phyloP scores from a whole-genome alignment of 805 yeast genomes.

The Myxozyma neotropica region DNA sequence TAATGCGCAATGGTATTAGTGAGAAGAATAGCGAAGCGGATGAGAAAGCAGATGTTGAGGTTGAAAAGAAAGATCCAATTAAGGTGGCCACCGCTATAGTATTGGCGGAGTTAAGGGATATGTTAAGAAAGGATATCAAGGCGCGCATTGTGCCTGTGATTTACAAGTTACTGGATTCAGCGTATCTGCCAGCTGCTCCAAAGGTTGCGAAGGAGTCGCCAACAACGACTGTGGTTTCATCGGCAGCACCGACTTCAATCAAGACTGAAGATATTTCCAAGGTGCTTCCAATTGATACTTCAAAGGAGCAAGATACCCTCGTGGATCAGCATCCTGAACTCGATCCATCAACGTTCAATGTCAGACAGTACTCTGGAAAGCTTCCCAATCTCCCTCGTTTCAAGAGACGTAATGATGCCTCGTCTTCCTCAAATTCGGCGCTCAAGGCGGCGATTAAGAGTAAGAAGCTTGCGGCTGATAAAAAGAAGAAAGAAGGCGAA shows the following conservation, averaged over 20 bases:
- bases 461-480: constrained; percentile 5
- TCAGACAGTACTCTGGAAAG: constrained; percentile 15
- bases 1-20: too few relatives aligned
- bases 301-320: not conserved
- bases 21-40: not conserved
- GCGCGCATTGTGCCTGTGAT: constrained; percentile 73
- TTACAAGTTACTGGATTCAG: constrained; percentile 60
- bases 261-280: constrained; percentile 1
- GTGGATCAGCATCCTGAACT: not conserved
- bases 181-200: constrained; percentile 2
- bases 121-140: constrained; percentile 69
- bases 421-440: constrained; percentile 1
- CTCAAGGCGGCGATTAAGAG: constrained; percentile 1
- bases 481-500: constrained; percentile 16
- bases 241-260: not conserved
- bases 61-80: constrained; percentile 46
- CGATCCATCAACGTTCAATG: constrained; percentile 1
- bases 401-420: constrained; percentile 28
- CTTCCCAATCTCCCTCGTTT: constrained; percentile 40
- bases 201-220: not conserved
- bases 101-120: constrained; percentile 63
- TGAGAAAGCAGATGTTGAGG: not conserved
- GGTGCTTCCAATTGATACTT: not conserved
- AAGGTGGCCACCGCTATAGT: constrained; percentile 63
- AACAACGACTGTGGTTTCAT: not conserved